phyloP scores from a whole-genome alignment of 75 land plant species.

The Adiantum capillusveneris region DNA sequence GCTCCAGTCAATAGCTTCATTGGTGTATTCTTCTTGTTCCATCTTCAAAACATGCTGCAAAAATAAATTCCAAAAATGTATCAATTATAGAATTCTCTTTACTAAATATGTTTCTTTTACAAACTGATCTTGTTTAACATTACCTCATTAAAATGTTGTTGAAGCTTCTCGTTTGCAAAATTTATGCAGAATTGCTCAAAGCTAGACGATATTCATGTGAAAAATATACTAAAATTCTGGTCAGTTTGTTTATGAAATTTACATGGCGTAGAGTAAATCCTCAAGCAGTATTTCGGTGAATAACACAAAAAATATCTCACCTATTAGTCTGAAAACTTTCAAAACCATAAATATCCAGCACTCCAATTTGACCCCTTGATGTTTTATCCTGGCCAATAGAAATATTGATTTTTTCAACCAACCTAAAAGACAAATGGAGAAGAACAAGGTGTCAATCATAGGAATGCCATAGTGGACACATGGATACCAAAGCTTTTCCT shows the following conservation, averaged over 20 bases:
- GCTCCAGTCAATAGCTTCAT: slow-evolving; percentile 82
- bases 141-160: slow-evolving; percentile 80
- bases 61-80: too few relatives aligned
- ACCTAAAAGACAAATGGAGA: too few relatives aligned
- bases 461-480: too few relatives aligned
- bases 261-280: too few relatives aligned
- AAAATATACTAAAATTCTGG: background rate
- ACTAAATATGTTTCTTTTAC: too few relatives aligned
- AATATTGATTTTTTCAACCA: slow-evolving; percentile 33
- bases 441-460: too few relatives aligned
- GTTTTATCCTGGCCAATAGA: slow-evolving; percentile 32
- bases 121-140: background rate
- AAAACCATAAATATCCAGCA: slow-evolving; percentile 43
- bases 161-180: slow-evolving; percentile 72
- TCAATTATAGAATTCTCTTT: background rate
- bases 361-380: slow-evolving; percentile 24
- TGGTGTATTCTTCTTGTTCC: slow-evolving; percentile 87
- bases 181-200: slow-evolving; percentile 83
- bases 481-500: too few relatives aligned
- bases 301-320: slow-evolving; percentile 12
- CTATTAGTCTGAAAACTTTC: slow-evolving; percentile 37
- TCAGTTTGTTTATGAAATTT: too few relatives aligned
- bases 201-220: slow-evolving; percentile 12
- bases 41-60: slow-evolving; percentile 87
- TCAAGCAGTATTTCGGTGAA: too few relatives aligned